Evolutionary conservation across 148 eudicot species (phyloP).

Genomic region (Limonium bicolor): DNA sequence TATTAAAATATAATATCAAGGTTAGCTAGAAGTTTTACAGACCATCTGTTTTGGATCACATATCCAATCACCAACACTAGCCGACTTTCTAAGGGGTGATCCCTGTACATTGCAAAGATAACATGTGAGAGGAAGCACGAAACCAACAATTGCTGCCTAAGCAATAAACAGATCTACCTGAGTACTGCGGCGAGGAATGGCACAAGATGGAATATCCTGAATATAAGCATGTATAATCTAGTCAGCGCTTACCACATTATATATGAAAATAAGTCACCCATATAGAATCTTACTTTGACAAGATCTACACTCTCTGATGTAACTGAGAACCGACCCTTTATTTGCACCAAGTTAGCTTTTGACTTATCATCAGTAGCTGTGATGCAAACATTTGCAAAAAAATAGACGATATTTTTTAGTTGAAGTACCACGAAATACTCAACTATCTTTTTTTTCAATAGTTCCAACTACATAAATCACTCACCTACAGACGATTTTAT

Average conservation of each 20-base stretch:
- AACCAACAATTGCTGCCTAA: background rate
- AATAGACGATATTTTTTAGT: background rate
- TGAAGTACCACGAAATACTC: background rate
- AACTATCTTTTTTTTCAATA: background rate
- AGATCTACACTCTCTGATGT: slow-evolving; percentile 93
- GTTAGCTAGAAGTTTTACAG: slow-evolving; percentile 10
- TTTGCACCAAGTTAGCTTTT: slow-evolving; percentile 81
- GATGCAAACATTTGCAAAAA: background rate
- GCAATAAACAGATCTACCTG: slow-evolving; percentile 25
- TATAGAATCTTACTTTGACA: slow-evolving; percentile 43
- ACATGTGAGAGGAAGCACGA: slow-evolving; percentile 14
- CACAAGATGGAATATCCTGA: slow-evolving; percentile 59
- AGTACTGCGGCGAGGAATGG: slow-evolving; percentile 38
- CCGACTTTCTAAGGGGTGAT: slow-evolving; percentile 72
- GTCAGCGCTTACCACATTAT: slow-evolving; percentile 19
- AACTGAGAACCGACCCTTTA: slow-evolving; percentile 91
- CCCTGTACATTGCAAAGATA: slow-evolving; percentile 32
- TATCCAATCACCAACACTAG: slow-evolving; percentile 90
- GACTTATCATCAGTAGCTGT: slow-evolving; percentile 84
- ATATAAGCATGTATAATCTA: slow-evolving; percentile 4
- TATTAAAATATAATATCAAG: background rate
- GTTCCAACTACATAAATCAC: background rate
- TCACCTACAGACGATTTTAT: slow-evolving; percentile 87
- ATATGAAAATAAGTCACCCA: background rate
- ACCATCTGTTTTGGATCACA: slow-evolving; percentile 67